These are phyloP conservation scores for Fusarium buharicum DNA, from an alignment of 2,329 filamentous ascomycete genomes.

Conservation along the genomic window DNA sequence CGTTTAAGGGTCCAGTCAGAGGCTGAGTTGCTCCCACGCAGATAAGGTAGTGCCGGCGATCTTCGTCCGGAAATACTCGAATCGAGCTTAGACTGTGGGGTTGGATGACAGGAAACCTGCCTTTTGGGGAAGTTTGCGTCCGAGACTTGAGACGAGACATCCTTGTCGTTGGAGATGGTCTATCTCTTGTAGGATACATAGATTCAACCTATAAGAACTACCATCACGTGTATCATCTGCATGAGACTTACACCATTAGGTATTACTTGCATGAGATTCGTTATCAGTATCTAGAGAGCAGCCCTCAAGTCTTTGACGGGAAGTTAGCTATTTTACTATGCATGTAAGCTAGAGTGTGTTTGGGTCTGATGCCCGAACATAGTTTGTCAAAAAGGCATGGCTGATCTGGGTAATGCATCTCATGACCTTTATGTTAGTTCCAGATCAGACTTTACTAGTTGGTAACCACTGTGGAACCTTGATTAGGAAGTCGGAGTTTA, in stretches of 20 bases:
- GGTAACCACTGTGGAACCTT: neutral
- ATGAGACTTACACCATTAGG: neutral
- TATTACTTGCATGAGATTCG: neutral
- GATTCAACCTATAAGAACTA: neutral
- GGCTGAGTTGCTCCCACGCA: conserved; percentile 26
- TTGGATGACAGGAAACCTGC: conserved; percentile 25
- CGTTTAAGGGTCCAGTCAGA: conserved; percentile 29
- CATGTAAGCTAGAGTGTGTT: neutral
- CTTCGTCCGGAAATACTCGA: conserved; percentile 9
- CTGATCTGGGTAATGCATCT: conserved; percentile 23
- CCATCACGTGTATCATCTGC: neutral
- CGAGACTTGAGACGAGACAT: conserved; percentile 12
- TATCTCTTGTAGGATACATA: neutral
- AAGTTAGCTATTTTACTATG: neutral
- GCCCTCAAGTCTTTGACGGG: neutral
- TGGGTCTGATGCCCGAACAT: neutral
- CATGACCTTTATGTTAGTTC: conserved; percentile 16
- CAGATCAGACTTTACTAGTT: neutral
- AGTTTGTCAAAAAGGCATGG: neutral
- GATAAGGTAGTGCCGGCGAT: conserved; percentile 30
- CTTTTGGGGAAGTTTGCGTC: conserved; percentile 31
- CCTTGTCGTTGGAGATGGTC: conserved; percentile 2
- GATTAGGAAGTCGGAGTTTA: conserved; percentile 18
- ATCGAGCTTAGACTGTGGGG: conserved; percentile 21
- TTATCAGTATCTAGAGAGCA: neutral